Percentiles rank a stretch among this genome's conserved stretches.
Evolutionary conservation across 768 basidiomycete species (phyloP).

Genomic region (Auricularia sp.): DNA sequence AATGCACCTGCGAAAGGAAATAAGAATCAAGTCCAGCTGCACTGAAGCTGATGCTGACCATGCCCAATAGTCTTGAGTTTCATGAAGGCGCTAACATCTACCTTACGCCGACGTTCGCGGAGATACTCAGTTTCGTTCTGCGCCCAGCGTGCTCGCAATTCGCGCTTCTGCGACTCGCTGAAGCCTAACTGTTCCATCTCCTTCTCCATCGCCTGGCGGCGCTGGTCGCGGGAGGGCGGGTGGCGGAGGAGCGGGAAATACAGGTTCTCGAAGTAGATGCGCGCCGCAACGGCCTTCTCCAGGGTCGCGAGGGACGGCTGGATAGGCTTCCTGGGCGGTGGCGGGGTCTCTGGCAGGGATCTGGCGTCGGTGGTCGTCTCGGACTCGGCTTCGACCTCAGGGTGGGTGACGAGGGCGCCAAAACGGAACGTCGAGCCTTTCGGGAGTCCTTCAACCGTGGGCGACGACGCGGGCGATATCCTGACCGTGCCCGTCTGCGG

Average conservation of each 20-base stretch:
- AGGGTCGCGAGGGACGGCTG: slow-evolving; percentile 82
- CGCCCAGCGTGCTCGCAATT: slow-evolving; percentile 64
- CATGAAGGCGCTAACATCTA: slow-evolving; percentile 76
- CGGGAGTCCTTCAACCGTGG: slow-evolving; percentile 29
- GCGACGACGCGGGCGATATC: slow-evolving; percentile 29
- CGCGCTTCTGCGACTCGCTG: slow-evolving; percentile 57
- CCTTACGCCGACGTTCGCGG: slow-evolving; percentile 71
- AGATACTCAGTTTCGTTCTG: slow-evolving; percentile 87
- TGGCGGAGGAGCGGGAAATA: slow-evolving; percentile 83
- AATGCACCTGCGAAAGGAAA: slow-evolving; percentile 61
- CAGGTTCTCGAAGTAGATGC: slow-evolving; percentile 89
- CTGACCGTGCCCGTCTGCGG: slow-evolving; percentile 43
- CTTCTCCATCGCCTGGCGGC: slow-evolving; percentile 76
- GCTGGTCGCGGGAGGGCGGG: slow-evolving; percentile 74
- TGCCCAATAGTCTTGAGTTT: slow-evolving; percentile 93
- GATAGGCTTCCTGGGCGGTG: slow-evolving; percentile 46
- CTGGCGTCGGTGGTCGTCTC: slow-evolving; percentile 21
- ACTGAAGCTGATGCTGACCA: slow-evolving; percentile 35
- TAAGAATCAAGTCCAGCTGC: neutral
- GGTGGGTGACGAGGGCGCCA: slow-evolving; percentile 42
- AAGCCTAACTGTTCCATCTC: slow-evolving; percentile 74
- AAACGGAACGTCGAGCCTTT: neutral
- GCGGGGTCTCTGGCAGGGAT: slow-evolving; percentile 20
- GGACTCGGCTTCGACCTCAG: slow-evolving; percentile 57
- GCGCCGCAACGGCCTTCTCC: slow-evolving; percentile 85